Percentiles rank a stretch among this genome's conserved stretches.
These are phyloP conservation scores for Solanum appendiculatum DNA, from an alignment of 257 asterid species.

Conservation along the genomic window DNA sequence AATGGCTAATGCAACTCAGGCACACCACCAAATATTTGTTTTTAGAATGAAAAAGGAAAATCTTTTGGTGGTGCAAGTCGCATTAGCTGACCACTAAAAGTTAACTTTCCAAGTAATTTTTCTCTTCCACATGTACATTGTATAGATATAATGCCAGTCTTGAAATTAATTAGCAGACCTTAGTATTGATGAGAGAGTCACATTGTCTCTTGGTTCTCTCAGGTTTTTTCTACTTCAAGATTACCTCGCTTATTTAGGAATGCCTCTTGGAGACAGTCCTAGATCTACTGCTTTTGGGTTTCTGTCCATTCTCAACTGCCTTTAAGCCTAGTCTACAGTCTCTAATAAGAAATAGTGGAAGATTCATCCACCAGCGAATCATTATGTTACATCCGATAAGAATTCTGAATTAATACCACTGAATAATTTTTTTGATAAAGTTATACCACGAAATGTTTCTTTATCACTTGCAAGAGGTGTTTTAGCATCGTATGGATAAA, in stretches of 20 bases:
- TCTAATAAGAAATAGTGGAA: background rate
- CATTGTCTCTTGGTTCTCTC: background rate
- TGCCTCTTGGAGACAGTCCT: background rate
- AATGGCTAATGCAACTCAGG: background rate
- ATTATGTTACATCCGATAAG: background rate
- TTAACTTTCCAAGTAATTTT: background rate
- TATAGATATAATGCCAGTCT: background rate
- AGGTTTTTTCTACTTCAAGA: background rate
- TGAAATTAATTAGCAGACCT: background rate
- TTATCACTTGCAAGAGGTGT: background rate
- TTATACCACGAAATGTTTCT: background rate
- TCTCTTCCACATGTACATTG: background rate
- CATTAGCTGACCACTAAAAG: background rate
- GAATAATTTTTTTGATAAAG: background rate
- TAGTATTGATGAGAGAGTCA: background rate
- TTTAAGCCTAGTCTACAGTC: background rate
- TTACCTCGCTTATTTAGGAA: background rate
- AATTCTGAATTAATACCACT: background rate
- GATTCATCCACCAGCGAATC: background rate
- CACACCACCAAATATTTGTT: background rate
- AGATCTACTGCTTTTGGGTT: background rate
- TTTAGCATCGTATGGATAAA: background rate
- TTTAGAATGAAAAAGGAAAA: background rate
- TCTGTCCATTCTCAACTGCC: background rate
- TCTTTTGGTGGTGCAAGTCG: background rate